Evolutionary conservation across 176 grass and related monocot species (phyloP).

Genomic region (Alloteropsis semialata): DNA sequence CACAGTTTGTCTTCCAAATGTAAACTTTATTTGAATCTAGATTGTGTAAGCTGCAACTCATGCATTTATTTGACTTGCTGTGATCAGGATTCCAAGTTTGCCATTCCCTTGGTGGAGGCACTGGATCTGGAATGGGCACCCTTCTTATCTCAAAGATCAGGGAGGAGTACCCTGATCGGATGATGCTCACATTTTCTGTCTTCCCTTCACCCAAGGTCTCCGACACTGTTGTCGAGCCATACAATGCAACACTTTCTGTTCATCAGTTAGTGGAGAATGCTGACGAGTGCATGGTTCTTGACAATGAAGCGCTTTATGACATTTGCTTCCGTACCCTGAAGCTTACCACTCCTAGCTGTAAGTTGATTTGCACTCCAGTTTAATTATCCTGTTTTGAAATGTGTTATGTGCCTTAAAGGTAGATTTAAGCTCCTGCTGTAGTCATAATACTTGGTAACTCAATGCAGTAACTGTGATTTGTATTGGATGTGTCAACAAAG

Average conservation of each 20-base stretch:
- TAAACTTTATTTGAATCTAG: background rate
- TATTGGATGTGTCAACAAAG: background rate
- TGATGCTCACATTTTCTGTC: constrained; percentile 94
- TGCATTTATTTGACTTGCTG: background rate
- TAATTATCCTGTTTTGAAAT: constrained; percentile 3
- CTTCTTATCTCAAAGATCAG: constrained; percentile 93
- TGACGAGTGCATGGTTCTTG: constrained; percentile 89
- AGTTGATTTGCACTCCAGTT: constrained; percentile 26
- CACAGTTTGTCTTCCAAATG: background rate
- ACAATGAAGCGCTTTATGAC: constrained; percentile 84
- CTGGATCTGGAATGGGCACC: constrained; percentile 87
- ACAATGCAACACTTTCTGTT: constrained; percentile 84
- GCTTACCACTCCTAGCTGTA: constrained; percentile 87
- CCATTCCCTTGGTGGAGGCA: constrained; percentile 85
- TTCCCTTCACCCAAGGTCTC: constrained; percentile 90
- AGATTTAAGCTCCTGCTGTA: background rate
- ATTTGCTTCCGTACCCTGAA: constrained; percentile 90
- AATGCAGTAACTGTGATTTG: background rate
- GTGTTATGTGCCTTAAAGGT: background rate
- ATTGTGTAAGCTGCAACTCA: background rate
- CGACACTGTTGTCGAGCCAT: constrained; percentile 83
- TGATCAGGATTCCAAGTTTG: constrained; percentile 81
- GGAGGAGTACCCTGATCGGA: constrained; percentile 84
- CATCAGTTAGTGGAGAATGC: constrained; percentile 91
- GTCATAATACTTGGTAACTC: background rate